Evolutionary conservation across 495 filamentous ascomycete species (phyloP).

Genomic region (Lophiostoma macrostomum): DNA sequence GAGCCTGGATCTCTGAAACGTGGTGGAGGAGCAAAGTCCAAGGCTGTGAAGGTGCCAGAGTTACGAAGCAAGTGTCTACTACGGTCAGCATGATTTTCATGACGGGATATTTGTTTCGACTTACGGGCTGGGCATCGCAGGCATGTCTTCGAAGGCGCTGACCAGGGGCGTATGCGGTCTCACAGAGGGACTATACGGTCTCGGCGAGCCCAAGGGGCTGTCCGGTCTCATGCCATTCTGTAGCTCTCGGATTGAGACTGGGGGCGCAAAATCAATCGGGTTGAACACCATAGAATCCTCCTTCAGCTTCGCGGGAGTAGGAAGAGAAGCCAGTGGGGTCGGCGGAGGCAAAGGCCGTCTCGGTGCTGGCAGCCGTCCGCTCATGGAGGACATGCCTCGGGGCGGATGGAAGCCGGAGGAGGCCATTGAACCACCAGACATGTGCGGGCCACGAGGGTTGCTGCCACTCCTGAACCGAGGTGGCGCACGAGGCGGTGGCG

Average conservation of each 20-base stretch:
- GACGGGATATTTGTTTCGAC: slow-evolving; percentile 49
- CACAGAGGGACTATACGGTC: slow-evolving; percentile 68
- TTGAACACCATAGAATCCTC: slow-evolving; percentile 74
- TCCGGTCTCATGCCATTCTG: slow-evolving; percentile 68
- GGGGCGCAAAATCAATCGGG: slow-evolving; percentile 86
- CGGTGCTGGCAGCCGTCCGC: slow-evolving; percentile 47
- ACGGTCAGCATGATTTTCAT: slow-evolving; percentile 10
- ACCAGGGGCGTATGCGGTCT: slow-evolving; percentile 72
- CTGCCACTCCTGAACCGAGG: slow-evolving; percentile 63
- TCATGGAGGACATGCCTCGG: slow-evolving; percentile 35
- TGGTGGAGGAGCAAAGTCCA: slow-evolving; percentile 94
- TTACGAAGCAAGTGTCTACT: slow-evolving; percentile 78
- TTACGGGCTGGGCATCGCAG: slow-evolving; percentile 86
- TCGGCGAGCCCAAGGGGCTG: slow-evolving; percentile 71
- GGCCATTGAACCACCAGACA: slow-evolving; percentile 30
- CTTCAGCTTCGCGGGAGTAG: slow-evolving; percentile 79
- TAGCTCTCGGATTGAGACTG: slow-evolving; percentile 62
- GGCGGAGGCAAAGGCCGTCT: slow-evolving; percentile 72
- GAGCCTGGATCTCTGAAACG: slow-evolving; percentile 72
- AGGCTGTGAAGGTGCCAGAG: slow-evolving; percentile 79
- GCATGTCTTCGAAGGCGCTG: slow-evolving; percentile 82
- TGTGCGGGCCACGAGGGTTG: slow-evolving; percentile 42
- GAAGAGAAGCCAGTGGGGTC: slow-evolving; percentile 66
- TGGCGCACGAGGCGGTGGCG: slow-evolving; percentile 78
- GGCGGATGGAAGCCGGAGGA: slow-evolving; percentile 39